phyloP scores from a whole-genome alignment of 106 monocot species.

The Dendrobium chrysotoxum region DNA sequence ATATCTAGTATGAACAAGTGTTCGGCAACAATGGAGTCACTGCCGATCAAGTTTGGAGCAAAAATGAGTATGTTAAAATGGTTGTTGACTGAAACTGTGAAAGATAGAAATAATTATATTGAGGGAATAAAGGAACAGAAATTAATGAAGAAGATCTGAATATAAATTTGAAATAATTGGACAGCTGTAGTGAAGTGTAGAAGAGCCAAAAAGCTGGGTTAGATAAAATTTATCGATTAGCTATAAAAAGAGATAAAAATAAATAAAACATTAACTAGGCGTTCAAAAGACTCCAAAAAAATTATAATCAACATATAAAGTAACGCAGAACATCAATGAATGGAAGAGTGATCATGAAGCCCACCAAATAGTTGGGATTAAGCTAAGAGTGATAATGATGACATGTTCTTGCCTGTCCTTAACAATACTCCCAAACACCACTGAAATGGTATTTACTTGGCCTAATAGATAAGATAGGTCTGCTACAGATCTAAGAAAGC shows the following conservation, averaged over 20 bases:
- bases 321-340: background rate
- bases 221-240: too few species aligned
- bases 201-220: too few species aligned
- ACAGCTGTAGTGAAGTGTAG: too few species aligned
- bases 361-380: background rate
- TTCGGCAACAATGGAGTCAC: background rate
- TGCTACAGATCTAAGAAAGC: too few species aligned
- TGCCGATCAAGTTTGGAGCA: background rate
- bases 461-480: background rate
- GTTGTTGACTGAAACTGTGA: background rate
- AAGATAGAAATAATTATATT: background rate
- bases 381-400: background rate
- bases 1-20: too few species aligned
- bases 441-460: background rate
- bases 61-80: background rate
- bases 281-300: background rate
- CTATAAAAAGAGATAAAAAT: too few species aligned
- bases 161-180: background rate
- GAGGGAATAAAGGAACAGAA: background rate
- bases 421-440: background rate
- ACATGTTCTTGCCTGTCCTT: background rate
- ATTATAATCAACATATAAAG: background rate
- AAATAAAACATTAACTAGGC: too few species aligned
- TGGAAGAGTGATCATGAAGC: background rate
- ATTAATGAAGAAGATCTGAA: background rate